These are phyloP conservation scores for Leucoagaricus sp. DNA, from an alignment of 1,284 basidiomycete genomes.

Conservation along the genomic window DNA sequence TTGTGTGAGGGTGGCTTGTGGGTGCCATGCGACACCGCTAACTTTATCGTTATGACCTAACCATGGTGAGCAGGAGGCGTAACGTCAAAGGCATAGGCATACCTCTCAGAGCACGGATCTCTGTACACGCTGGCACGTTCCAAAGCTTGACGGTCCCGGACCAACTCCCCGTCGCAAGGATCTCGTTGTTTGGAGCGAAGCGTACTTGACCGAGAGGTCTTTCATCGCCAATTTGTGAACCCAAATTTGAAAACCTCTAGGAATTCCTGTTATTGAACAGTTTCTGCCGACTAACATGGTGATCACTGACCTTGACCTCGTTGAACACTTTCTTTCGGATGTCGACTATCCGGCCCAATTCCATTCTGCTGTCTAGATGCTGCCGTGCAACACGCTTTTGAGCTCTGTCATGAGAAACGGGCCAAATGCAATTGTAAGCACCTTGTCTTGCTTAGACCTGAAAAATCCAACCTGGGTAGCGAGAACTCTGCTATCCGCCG, in stretches of 20 bases:
- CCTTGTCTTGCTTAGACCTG: slow-evolving; percentile 56
- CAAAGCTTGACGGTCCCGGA: slow-evolving; percentile 93
- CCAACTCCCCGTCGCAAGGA: slow-evolving; percentile 94
- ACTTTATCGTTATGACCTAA: slow-evolving; percentile 88
- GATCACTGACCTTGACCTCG: slow-evolving; percentile 79
- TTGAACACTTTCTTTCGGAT: slow-evolving; percentile 87
- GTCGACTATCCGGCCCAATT: slow-evolving; percentile 90
- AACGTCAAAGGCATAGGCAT: slow-evolving; percentile 16
- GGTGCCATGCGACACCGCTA: slow-evolving; percentile 98
- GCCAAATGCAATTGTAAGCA: slow-evolving; percentile 66
- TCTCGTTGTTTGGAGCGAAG: slow-evolving; percentile 89
- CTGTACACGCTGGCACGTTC: slow-evolving; percentile 90
- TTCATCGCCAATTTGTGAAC: slow-evolving; percentile 97
- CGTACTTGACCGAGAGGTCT: slow-evolving; percentile 92
- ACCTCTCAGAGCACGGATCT: slow-evolving; percentile 75
- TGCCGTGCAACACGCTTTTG: slow-evolving; percentile 89
- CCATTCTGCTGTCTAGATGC: slow-evolving; percentile 82
- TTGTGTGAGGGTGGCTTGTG: slow-evolving; percentile 85
- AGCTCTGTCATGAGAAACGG: slow-evolving; percentile 70
- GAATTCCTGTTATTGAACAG: slow-evolving; percentile 14
- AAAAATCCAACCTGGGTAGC: slow-evolving; percentile 83
- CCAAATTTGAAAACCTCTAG: slow-evolving; percentile 88
- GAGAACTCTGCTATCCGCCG: slow-evolving; percentile 89
- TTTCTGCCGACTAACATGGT: background rate
- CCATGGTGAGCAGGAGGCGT: background rate